Evolutionary conservation across 2,329 filamentous ascomycete species (phyloP).

Genomic region (Xylariaceae sp.): DNA sequence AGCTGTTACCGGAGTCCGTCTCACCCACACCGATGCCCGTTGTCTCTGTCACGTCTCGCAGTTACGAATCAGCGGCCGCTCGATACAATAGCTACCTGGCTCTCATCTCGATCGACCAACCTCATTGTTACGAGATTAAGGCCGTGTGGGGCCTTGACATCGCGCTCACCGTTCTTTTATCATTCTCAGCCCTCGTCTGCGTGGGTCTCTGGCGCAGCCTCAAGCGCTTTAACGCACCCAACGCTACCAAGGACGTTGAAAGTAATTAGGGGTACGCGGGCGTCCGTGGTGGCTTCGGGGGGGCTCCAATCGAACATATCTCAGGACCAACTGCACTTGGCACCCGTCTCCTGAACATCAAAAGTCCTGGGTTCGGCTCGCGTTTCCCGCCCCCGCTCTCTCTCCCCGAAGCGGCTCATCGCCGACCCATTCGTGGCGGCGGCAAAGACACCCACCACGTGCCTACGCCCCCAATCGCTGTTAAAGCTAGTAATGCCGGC

Average conservation of each 20-base stretch:
- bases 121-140: conserved; percentile 80
- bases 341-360: conserved; percentile 18
- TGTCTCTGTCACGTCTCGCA: conserved; percentile 25
- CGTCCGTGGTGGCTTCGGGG: conserved; percentile 32
- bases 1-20: conserved; percentile 41
- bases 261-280: conserved; percentile 45
- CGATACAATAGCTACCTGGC: conserved; percentile 40
- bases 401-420: conserved; percentile 27
- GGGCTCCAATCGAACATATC: conserved; percentile 20
- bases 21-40: conserved; percentile 36
- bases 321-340: conserved; percentile 28
- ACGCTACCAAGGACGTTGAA: conserved; percentile 46
- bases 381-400: conserved; percentile 24
- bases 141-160: conserved; percentile 83
- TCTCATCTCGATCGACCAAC: conserved; percentile 50
- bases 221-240: conserved; percentile 36
- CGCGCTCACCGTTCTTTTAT: conserved; percentile 68
- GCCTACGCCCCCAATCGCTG: conserved; percentile 21
- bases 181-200: conserved; percentile 56
- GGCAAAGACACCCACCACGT: conserved; percentile 24
- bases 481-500: conserved; percentile 13
- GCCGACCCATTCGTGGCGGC: conserved; percentile 24
- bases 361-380: conserved; percentile 19
- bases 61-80: conserved; percentile 23
- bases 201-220: conserved; percentile 60